Conservation (phyloP, 75 land plant species). For the Picea glauca region DNA sequence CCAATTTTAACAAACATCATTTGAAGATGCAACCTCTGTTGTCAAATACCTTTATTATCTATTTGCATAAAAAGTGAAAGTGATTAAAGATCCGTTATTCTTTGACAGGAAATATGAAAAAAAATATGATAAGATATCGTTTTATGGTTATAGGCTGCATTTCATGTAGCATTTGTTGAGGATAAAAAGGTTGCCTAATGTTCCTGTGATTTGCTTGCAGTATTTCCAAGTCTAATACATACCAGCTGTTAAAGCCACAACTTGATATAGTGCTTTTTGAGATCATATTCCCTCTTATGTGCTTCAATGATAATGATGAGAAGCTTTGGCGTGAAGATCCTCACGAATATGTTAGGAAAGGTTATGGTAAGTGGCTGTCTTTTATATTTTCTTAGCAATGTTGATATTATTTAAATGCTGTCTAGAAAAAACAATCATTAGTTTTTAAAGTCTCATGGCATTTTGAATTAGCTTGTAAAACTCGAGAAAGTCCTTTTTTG, state of each 20-base stretch:
- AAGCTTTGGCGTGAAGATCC: slow-evolving; percentile 98
- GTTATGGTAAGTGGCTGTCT: slow-evolving; percentile 72
- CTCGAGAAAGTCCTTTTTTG: background rate
- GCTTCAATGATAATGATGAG: slow-evolving; percentile 92
- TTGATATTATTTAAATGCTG: background rate
- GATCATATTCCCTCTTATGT: slow-evolving; percentile 97
- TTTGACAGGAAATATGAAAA: background rate
- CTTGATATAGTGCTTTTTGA: slow-evolving; percentile 90
- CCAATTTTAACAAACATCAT: no score
- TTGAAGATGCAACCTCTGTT: no score
- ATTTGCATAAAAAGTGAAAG: background rate
- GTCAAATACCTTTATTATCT: no score
- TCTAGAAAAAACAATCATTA: background rate
- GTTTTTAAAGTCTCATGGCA: background rate
- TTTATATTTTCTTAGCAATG: background rate
- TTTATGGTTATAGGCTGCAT: slow-evolving; percentile 2
- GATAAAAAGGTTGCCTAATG: background rate
- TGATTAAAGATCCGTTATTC: background rate
- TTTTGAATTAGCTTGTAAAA: background rate
- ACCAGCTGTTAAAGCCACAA: slow-evolving; percentile 75
- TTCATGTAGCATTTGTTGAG: background rate
- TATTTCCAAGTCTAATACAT: slow-evolving; percentile 80
- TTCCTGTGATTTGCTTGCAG: slow-evolving; percentile 34
- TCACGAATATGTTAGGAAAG: slow-evolving; percentile 98
- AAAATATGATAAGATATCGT: background rate